Evolutionary conservation across 2,329 filamentous ascomycete species (phyloP).

Genomic region (Aspergillus sojae): DNA sequence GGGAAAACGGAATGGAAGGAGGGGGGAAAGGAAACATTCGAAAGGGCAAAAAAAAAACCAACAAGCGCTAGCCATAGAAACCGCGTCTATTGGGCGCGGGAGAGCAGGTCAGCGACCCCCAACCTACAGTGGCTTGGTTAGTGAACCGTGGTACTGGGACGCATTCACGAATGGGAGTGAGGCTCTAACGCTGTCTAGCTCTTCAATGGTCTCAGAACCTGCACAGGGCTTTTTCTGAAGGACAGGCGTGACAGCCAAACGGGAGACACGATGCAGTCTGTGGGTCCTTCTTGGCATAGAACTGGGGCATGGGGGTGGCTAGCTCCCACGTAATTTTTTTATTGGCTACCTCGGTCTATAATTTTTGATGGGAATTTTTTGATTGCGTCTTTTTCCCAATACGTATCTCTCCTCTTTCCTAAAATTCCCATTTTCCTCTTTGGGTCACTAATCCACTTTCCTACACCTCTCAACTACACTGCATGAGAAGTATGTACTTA

Average conservation of each 20-base stretch:
- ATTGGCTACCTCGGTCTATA: not conserved
- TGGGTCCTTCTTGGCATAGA: conserved; percentile 18
- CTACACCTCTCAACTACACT: not conserved
- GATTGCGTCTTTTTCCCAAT: not conserved
- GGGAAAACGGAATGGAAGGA: conserved; percentile 4
- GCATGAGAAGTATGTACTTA: not conserved
- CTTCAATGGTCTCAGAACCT: conserved; percentile 21
- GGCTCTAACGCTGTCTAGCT: conserved; percentile 20
- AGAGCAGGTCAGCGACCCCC: conserved; percentile 19
- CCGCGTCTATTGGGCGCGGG: conserved; percentile 24
- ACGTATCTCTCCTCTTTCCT: not conserved
- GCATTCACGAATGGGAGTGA: conserved; percentile 21
- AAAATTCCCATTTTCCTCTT: not conserved
- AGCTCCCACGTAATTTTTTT: not conserved
- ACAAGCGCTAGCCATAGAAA: conserved; percentile 25
- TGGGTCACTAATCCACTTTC: not conserved
- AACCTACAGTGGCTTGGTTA: conserved; percentile 22
- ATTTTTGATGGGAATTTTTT: not conserved
- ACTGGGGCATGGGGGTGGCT: conserved; percentile 9
- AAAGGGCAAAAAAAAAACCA: conserved; percentile 19
- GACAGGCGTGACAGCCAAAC: conserved; percentile 20
- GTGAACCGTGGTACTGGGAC: conserved; percentile 28
- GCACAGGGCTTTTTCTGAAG: conserved; percentile 18
- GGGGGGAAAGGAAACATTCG: conserved; percentile 4
- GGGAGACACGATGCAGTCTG: conserved; percentile 22